phyloP scores from a whole-genome alignment of 2,329 filamentous ascomycete species.

The Nigrograna mackinnonii region DNA sequence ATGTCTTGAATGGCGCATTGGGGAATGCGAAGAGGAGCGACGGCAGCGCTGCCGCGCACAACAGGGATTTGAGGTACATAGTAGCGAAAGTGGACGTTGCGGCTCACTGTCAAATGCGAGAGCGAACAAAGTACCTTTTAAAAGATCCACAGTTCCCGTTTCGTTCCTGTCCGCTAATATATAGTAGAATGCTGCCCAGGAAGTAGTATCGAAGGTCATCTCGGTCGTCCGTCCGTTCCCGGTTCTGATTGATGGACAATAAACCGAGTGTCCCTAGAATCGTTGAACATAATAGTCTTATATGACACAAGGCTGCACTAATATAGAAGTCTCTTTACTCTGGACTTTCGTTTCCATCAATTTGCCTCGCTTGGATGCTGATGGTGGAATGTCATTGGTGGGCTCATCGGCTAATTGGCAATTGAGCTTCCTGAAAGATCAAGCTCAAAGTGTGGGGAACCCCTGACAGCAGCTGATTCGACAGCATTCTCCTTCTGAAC shows the following conservation, averaged over 20 bases:
- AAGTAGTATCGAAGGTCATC: not conserved
- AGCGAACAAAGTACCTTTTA: slow-evolving; percentile 1
- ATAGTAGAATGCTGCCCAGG: not conserved
- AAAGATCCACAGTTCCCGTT: not conserved
- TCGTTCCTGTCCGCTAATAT: not conserved
- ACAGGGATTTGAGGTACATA: slow-evolving; percentile 21
- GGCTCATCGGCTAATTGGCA: slow-evolving; percentile 5
- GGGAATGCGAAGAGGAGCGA: slow-evolving; percentile 27
- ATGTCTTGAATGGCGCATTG: slow-evolving; percentile 33
- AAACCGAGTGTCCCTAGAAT: not conserved
- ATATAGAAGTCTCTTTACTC: no score
- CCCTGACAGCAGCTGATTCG: slow-evolving; percentile 1
- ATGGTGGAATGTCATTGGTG: slow-evolving; percentile 2
- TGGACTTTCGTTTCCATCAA: not conserved
- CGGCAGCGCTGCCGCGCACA: slow-evolving; percentile 18
- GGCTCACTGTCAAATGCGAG: not conserved
- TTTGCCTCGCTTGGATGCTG: not conserved
- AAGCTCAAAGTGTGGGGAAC: slow-evolving; percentile 6
- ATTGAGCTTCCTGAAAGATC: not conserved
- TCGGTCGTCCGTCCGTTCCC: not conserved
- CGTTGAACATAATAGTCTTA: not conserved
- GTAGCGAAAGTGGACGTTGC: not conserved
- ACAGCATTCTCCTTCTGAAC: not conserved
- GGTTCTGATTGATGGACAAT: slow-evolving; percentile 7
- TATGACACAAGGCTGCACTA: not conserved